Evolutionary conservation across 352 stramenopile species (phyloP).

Genomic region (Phytophthora hybrid): DNA sequence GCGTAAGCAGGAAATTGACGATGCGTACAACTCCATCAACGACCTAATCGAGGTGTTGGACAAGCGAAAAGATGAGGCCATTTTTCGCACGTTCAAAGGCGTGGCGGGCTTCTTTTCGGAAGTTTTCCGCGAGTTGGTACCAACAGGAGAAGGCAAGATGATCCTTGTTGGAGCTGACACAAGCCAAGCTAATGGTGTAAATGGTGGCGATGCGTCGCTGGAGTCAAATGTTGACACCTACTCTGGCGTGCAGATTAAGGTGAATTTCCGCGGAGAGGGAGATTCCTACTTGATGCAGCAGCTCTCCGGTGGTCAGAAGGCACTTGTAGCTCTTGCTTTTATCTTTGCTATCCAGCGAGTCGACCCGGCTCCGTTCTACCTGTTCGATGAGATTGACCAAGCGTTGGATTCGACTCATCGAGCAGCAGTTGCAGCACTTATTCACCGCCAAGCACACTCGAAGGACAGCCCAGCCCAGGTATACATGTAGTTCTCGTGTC

Average conservation of each 20-base stretch:
- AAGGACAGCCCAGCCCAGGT: conserved; percentile 96
- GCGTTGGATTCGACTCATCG: conserved; percentile 99
- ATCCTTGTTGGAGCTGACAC: conserved; percentile 95
- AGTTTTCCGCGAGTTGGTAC: conserved; percentile 98
- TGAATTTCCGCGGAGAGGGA: conserved; percentile 96
- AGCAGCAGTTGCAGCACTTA: conserved; percentile 95
- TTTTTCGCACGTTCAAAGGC: conserved; percentile 98
- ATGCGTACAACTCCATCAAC: conserved; percentile 91
- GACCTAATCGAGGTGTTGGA: conserved; percentile 93
- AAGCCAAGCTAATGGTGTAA: conserved; percentile 20
- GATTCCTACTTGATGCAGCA: conserved; percentile 99
- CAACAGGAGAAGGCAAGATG: conserved; percentile 96
- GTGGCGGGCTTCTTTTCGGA: conserved; percentile 98
- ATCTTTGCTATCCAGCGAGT: conserved; percentile 99
- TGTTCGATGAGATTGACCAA: conserved; percentile 99
- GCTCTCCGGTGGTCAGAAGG: conserved; percentile 99
- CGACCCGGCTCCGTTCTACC: conserved; percentile 99
- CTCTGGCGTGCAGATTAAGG: conserved; percentile 98
- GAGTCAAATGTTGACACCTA: conserved; percentile 92
- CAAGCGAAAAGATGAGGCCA: conserved; percentile 98
- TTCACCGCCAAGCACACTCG: conserved; percentile 96
- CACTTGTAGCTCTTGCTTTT: conserved; percentile 98
- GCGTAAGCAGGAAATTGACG: conserved; percentile 96
- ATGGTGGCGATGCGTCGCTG: conserved; percentile 28
- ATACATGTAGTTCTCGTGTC: background rate